Evolutionary conservation across 202 grass and related monocot species (phyloP), one percentile per base, ranked within the genome.

Genomic region (Setaria italica): DNA sequence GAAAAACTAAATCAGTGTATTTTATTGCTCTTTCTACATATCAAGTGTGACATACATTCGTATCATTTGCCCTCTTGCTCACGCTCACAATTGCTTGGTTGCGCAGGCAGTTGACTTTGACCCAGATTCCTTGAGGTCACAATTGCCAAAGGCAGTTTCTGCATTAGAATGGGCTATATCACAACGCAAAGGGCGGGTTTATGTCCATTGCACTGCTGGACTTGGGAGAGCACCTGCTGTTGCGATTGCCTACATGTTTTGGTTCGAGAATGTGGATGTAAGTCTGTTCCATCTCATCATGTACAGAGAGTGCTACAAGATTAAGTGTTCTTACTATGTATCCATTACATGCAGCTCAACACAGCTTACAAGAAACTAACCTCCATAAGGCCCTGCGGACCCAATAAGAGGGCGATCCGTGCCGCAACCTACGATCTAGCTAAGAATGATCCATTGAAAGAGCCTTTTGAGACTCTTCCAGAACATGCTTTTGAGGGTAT

Each of bases 231-330:
- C 91, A 64, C 91, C 90, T 66, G 86, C 93, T 1, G 93, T 94
- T 77, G 96, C 96, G 64, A 95, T 98, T 88, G 84, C 86, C 42
- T 94, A 92, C 72, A 90, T 97, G 89, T 94, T 91, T 77, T 98
- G 96, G 96, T 98, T 98, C 21, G 85, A 92, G 13, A n/a, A 90
- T 72, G 70, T 92, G 88, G 63, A 98, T 71, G 96, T 92, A 90
- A 85, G 88, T 64, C 68, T 37, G 15, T 57, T 87, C 63, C 54
- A 60, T 45, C 51, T 71, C n/a, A 11, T 76, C 15, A 1, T 76
- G 9, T 62, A 54, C 46, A 42, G 35, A 64, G 48, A 17, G 51
- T 77, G 33, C 5, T 34, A 79, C 34, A 5, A 84, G 21, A 53
- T 59, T 56, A 35, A 0, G 16, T 74, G 78, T 15, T 53, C 17